Evolutionary conservation across 352 stramenopile species (phyloP), one percentile per base, ranked within the genome.

Genomic region (Pythium plurisporium): DNA sequence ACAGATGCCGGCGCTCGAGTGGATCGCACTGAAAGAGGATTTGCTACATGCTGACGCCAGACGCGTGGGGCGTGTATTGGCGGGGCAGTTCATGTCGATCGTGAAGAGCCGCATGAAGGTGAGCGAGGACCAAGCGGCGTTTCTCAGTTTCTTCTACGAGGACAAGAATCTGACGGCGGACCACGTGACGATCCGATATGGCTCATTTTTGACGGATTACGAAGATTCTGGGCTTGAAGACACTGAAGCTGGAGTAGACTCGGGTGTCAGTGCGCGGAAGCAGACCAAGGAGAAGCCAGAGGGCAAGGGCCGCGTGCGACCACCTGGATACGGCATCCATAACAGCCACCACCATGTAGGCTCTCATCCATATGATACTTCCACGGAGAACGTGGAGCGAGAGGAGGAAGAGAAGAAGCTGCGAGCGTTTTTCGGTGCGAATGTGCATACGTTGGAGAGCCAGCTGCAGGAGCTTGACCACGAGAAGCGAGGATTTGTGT

Each of bases 121-220:
- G n/a, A 79, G 64, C 9, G 78, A 86, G 19, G 76, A 84, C 20
- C 81, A 91, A 55, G 69, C 67, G 1, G 76, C 81, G 3, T 91
- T 91, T 64, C 64, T 91, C 11, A 79, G 74, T 26, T 83, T 86
- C 49, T 91, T 91, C 47, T 91, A 91, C 62, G 81, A 89, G 49
- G 81, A 91, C 62, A 78, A 74, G 38, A 83, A 75, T 36, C 44
- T 87, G 27, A 69, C 76, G 42, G 67, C 69, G 5, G 78, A 89
- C 41, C 55, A 80, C 3, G 68, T 86, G 27, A 66, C 82, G 33
- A 86, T 91, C 30, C 78, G 81, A 22, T 91, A 88, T 58, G 67
- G 65, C 12, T 89, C 78, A 0, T 91, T 89, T 49, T 22, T 91
- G 36, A 89, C 69, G 2, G 79, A 91, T 61, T 91, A 83, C 47